Conservation (phyloP, 148 eudicot species). For the Beta vulgaris region DNA sequence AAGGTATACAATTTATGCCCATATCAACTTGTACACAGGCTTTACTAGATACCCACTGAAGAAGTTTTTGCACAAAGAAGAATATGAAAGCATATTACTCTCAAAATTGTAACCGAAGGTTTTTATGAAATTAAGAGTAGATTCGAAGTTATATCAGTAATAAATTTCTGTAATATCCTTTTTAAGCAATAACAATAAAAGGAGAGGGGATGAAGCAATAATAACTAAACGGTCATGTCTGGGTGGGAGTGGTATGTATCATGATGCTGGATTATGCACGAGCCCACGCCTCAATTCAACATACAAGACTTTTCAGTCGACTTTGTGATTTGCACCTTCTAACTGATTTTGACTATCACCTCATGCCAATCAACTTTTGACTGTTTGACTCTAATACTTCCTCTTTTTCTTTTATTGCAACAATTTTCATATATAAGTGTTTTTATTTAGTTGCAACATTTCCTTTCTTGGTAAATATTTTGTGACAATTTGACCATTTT, state of each 20-base stretch:
- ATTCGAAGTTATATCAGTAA: background rate
- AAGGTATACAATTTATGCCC: too few species aligned
- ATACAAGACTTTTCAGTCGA: background rate
- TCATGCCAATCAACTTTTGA: background rate
- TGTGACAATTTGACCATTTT: too few species aligned
- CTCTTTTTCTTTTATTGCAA: too few species aligned
- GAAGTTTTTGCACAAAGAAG: background rate
- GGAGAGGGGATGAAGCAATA: background rate
- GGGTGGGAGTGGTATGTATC: background rate
- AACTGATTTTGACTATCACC: background rate
- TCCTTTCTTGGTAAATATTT: too few species aligned
- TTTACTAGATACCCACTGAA: background rate
- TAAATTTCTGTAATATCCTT: too few species aligned
- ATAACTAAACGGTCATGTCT: background rate
- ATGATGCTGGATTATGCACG: background rate
- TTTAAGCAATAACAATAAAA: background rate
- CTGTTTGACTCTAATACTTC: background rate
- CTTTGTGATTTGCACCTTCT: background rate
- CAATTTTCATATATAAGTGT: too few species aligned
- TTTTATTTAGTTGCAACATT: too few species aligned
- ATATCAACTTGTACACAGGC: background rate
- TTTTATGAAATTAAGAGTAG: background rate
- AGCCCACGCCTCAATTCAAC: background rate
- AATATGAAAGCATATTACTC: background rate
- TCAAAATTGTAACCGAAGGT: background rate